Evolutionary conservation across 139 green algal species (phyloP), one percentile per base, ranked within the genome.

Genomic region (Desmodesmus armatus): DNA sequence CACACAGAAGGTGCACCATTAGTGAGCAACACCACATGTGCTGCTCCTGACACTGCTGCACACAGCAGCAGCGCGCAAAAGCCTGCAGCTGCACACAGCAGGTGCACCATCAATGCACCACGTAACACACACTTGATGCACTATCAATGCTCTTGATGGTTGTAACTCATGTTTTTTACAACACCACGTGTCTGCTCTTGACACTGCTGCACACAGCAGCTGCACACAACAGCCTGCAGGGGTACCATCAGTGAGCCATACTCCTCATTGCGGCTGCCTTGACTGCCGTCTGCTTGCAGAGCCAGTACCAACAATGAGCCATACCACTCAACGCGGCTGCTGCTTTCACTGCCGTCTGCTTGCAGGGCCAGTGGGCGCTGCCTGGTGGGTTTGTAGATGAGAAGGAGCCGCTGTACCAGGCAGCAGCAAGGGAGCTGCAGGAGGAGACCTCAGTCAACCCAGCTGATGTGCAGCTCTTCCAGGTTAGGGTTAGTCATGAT

Each of bases 311-410:
- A 62, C 51, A 62, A 62, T 62, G 51, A 17, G 19, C 21, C 51
- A 31, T 67, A 23, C n/a, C 13, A 2, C 6, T 31, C 58, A 27
- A 35, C n/a, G 49, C 27, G 33, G 39, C 41, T 55, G 37, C 43
- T 58, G 37, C 35, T 51, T n/a, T n/a, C n/a, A 21, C 25, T 53
- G 35, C 40, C 37, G 51, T 37, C 37, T 80, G 5, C 29, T 41
- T 67, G 3, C 85, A 94, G 90, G 93, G 90, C 17, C 65, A 83
- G 39, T 98, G 95, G 95, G 96, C 96, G 17, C 89, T 98, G 7
- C 96, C 96, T 4, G 96, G 96, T 7, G 96, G 96, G 0, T 98
- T 98, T 91, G 96, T 98, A 5, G 92, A 98, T 53, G 90, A 96
- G 55, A 71, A 49, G 6, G 96, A 98, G 85, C 44, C 83, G 0